Conservation (phyloP, 1,284 basidiomycete genomes). For the Boletus semigastroideus region DNA sequence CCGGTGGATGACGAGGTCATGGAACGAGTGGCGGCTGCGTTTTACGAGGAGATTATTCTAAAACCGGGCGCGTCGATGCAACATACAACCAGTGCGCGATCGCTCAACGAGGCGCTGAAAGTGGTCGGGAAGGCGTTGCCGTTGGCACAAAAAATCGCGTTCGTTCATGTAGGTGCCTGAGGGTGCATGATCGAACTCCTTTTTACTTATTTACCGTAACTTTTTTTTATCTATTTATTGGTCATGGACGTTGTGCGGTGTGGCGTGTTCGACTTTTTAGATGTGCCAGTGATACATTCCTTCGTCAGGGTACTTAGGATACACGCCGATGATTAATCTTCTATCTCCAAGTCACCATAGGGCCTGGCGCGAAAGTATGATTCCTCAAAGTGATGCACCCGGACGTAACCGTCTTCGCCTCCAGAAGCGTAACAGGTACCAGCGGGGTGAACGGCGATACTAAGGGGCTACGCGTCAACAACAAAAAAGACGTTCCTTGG, state of each 20-base stretch:
- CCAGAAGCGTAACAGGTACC: constrained; percentile 93
- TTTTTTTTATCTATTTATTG: too few species aligned
- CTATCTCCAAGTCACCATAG: constrained; percentile 86
- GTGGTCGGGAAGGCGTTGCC: constrained; percentile 13
- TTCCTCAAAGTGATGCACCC: constrained; percentile 91
- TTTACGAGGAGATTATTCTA: constrained; percentile 24
- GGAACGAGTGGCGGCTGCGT: constrained; percentile 14
- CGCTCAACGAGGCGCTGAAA: constrained; percentile 18
- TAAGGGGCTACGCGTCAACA: constrained; percentile 31
- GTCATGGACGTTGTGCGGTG: neutral
- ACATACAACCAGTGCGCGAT: constrained; percentile 16
- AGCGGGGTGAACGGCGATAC: constrained; percentile 89
- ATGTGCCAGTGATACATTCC: constrained; percentile 6
- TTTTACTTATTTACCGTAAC: too few species aligned
- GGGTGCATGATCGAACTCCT: too few species aligned
- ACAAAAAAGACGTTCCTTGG: neutral
- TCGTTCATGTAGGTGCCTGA: constrained; percentile 31
- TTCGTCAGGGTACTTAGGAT: constrained; percentile 9
- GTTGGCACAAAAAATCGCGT: constrained; percentile 25
- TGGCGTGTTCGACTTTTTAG: neutral
- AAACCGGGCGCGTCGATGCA: constrained; percentile 10
- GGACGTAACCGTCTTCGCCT: constrained; percentile 94
- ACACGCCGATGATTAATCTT: constrained; percentile 22
- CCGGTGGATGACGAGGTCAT: constrained; percentile 19
- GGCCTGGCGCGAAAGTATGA: constrained; percentile 88